Evolutionary conservation across 1,284 basidiomycete species (phyloP).

Genomic region (Trichosporon sp.): DNA sequence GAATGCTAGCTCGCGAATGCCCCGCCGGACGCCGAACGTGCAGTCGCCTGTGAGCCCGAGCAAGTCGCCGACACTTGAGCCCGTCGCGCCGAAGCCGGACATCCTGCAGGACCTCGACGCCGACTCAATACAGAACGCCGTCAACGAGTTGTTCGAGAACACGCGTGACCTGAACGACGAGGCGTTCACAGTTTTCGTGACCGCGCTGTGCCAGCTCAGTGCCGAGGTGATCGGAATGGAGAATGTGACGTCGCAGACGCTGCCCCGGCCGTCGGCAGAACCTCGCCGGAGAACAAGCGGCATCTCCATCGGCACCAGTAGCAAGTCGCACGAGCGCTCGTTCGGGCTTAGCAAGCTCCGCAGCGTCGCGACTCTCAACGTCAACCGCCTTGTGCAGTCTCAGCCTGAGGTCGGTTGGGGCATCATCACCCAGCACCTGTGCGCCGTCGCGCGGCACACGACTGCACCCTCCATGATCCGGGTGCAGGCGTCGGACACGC

Average conservation of each 20-base stretch:
- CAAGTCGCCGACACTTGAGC: constrained; percentile 15
- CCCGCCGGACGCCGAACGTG: background rate
- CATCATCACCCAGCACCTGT: constrained; percentile 69
- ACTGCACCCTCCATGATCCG: constrained; percentile 73
- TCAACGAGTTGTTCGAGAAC: constrained; percentile 76
- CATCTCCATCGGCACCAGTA: constrained; percentile 68
- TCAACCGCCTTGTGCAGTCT: constrained; percentile 73
- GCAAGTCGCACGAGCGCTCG: constrained; percentile 57
- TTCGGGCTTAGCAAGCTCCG: constrained; percentile 85
- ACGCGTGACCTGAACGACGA: constrained; percentile 74
- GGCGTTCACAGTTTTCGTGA: constrained; percentile 76
- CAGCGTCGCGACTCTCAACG: constrained; percentile 71
- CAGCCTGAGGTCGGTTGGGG: constrained; percentile 82
- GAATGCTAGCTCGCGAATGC: constrained; percentile 45
- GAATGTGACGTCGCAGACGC: constrained; percentile 6
- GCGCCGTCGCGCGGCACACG: constrained; percentile 61
- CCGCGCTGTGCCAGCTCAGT: constrained; percentile 76
- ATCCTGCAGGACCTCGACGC: constrained; percentile 62
- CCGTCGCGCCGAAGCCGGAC: constrained; percentile 22
- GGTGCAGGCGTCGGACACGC: constrained; percentile 75
- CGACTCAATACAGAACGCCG: constrained; percentile 65
- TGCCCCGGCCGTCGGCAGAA: constrained; percentile 33
- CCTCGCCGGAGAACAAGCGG: constrained; percentile 71
- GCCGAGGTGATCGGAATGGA: constrained; percentile 85
- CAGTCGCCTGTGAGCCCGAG: background rate